Evolutionary conservation across 441 rosid genomes (phyloP), one percentile per base, ranked within the genome.

Genomic region (Brassica hybrid): DNA sequence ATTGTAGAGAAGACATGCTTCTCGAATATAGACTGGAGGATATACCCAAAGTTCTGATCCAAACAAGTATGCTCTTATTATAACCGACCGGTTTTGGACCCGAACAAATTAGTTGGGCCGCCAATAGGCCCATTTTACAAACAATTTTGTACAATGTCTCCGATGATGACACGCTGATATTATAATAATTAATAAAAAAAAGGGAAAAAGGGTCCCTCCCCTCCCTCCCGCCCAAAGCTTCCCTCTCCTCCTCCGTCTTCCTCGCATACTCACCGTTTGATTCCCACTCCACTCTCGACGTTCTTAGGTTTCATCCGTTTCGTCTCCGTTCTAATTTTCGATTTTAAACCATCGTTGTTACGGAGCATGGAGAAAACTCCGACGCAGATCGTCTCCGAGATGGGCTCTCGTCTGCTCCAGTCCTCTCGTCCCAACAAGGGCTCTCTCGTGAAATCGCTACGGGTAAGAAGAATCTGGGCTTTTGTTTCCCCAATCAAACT

Each of bases 401-500:
- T 90, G 77, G 97, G 97, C 79, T 50, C 78, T 78, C 80, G 85
- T 73, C 87, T 96, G 85, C 74, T 80, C 63, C 83, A 88, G 34
- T 80, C 75, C 76, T 34, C 88, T 76, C 96, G 95, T 63, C 90
- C 86, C 30, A 90, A 71, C 82, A 91, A 96, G 83, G 90, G 91
- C 66, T 76, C 81, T 56, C 88, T 96, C n/a, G 85, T 93, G 79
- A 91, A 89, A 62, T 85, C 85, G 12, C 90, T 96, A 65, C 88
- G 92, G 54, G 98, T 95, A 83, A 75, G 25, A 5, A 27, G 32
- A 27, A 48, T 48, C 56, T 48, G 54, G 16, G 18, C 43, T 8
- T 27, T 9, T 36, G 32, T 27, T 5, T 27, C 32, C 32, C 43
- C 6, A 48, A 1, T n/a, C 7, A 5, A n/a, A 27, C 18, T 50